Base-by-base conservation (phyloP, 208 protist species). In the Trypanosoma boissoni region DNA sequence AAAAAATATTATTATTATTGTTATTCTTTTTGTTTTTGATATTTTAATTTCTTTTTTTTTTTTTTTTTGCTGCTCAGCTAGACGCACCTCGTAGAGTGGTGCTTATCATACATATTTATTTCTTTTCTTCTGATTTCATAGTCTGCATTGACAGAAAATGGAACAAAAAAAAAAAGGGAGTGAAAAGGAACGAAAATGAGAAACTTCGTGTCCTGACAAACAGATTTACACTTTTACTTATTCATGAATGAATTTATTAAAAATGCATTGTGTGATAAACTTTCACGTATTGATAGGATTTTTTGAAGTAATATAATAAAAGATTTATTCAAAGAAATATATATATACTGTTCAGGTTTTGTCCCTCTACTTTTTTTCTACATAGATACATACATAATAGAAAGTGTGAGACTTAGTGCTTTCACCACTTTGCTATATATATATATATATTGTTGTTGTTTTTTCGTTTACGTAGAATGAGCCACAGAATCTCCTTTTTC, bases 21-120 rank as follows among this genome's bases (percentile, higher is more conserved):
- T 58, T 65, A 31, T 58, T 28, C 29, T 27, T 37, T 57, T 57
- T 57, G 46, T 24, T 14, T 27, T n/a, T 9, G 10, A 44, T n/a
- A n/a, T n/a, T n/a, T n/a, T n/a, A n/a, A n/a, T n/a, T n/a, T n/a
- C n/a, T n/a, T n/a, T n/a, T n/a, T n/a, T n/a, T n/a, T n/a, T n/a
- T n/a, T n/a, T n/a, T n/a, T n/a, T n/a, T n/a, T n/a, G n/a, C n/a
- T n/a, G n/a, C n/a, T n/a, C n/a, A n/a, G n/a, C n/a, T n/a, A n/a
- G n/a, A n/a, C n/a, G n/a, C n/a, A n/a, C n/a, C n/a, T n/a, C n/a
- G n/a, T n/a, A n/a, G n/a, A n/a, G n/a, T n/a, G n/a, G n/a, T n/a
- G n/a, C n/a, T n/a, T n/a, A n/a, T n/a, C n/a, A n/a, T n/a, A n/a
- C n/a, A n/a, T n/a, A n/a, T n/a, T n/a, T n/a, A n/a, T n/a, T n/a